Percentiles rank a stretch among this genome's conserved stretches.
Conservation (phyloP, 2,329 filamentous ascomycete species). For the Orbilia oligospora region DNA sequence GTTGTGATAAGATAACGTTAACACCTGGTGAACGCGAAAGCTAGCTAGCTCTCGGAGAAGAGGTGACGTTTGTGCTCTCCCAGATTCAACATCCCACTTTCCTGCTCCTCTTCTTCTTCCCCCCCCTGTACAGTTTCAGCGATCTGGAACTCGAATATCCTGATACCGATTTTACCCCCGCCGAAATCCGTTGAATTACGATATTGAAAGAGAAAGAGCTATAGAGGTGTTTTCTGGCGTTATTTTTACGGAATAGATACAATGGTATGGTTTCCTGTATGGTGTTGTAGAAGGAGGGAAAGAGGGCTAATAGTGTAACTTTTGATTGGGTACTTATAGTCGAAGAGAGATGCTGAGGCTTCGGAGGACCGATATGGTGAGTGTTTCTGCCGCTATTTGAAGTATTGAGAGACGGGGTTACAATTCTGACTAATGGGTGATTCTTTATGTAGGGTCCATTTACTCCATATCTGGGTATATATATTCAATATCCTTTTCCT, state of each 20-base stretch:
- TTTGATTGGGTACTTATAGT: conserved; percentile 12
- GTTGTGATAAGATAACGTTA: conserved; percentile 29
- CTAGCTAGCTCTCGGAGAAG: conserved; percentile 28
- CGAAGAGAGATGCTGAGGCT: conserved; percentile 68
- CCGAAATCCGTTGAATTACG: not conserved
- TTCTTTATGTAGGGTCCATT: conserved; percentile 71
- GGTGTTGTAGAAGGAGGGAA: not conserved
- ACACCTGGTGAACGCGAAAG: conserved; percentile 20
- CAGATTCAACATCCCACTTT: conserved; percentile 24
- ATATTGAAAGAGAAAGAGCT: not conserved
- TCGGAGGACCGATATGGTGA: conserved; percentile 74
- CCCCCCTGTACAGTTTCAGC: not conserved
- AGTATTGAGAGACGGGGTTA: conserved; percentile 10
- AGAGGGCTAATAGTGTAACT: conserved; percentile 5
- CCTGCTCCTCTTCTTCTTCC: not conserved
- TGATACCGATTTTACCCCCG: not conserved
- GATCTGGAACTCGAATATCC: not conserved
- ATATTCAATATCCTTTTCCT: conserved; percentile 63
- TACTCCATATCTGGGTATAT: conserved; percentile 78
- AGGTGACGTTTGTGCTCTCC: conserved; percentile 28
- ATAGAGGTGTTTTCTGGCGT: conserved; percentile 9
- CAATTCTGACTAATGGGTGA: conserved; percentile 33
- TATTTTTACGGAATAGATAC: conserved; percentile 2
- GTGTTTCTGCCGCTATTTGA: conserved; percentile 60
- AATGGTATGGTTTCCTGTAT: conserved; percentile 10